phyloP scores from a whole-genome alignment of 352 stramenopile genomes.

The Pythium aristosporum region DNA sequence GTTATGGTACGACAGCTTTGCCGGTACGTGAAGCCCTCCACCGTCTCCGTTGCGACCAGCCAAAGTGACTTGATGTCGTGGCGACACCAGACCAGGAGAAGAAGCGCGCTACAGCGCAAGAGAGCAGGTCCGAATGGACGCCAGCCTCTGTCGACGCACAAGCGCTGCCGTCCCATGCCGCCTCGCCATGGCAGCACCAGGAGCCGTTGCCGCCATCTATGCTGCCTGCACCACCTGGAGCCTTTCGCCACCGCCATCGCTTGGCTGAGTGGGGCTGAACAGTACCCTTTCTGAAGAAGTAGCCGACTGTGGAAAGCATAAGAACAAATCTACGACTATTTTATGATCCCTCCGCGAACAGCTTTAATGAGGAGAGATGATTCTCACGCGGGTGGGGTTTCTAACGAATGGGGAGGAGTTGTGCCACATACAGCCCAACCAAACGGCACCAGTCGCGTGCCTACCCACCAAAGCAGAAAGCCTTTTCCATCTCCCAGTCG shows the following conservation, averaged over 20 bases:
- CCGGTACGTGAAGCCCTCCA: slow-evolving; percentile 36
- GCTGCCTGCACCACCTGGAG: slow-evolving; percentile 51
- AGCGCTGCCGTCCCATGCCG: not conserved
- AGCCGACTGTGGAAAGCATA: not conserved
- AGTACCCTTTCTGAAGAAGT: not conserved
- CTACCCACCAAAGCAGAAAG: not conserved
- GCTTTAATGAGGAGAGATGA: slow-evolving; percentile 11
- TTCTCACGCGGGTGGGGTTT: slow-evolving; percentile 17
- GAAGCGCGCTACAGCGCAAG: slow-evolving; percentile 1
- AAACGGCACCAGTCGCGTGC: not conserved
- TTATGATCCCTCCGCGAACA: slow-evolving; percentile 29
- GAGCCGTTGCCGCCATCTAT: slow-evolving; percentile 69
- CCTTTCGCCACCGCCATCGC: slow-evolving; percentile 38
- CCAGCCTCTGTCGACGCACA: not conserved
- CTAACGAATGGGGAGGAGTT: slow-evolving; percentile 11
- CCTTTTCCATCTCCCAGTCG: not conserved
- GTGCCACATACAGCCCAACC: slow-evolving; percentile 11
- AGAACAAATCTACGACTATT: slow-evolving; percentile 35
- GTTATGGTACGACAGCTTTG: slow-evolving; percentile 81
- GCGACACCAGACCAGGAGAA: slow-evolving; percentile 3
- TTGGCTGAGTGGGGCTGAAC: slow-evolving; percentile 57
- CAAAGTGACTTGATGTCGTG: not conserved
- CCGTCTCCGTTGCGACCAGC: not conserved
- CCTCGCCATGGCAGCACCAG: slow-evolving; percentile 12
- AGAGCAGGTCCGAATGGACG: slow-evolving; percentile 1